Conservation (phyloP, 306 rosid species). For the Vigna angularis region DNA sequence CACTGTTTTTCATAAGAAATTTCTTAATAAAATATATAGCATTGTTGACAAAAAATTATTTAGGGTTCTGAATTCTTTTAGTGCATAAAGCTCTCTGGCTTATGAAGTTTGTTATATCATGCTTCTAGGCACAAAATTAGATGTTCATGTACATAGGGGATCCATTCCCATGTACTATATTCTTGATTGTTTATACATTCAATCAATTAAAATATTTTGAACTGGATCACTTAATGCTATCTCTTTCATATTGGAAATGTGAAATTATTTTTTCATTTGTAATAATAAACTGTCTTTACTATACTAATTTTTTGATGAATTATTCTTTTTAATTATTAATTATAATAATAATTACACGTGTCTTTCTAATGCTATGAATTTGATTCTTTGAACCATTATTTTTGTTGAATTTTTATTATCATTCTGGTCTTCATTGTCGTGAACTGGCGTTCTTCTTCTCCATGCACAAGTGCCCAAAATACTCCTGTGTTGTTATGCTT, state of each 20-base stretch:
- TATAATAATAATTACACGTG: constrained; percentile 5
- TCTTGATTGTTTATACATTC: not conserved
- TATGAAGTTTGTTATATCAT: constrained; percentile 30
- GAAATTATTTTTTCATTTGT: constrained; percentile 9
- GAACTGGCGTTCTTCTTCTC: constrained; percentile 8
- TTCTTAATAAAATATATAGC: not conserved
- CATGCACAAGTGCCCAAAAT: constrained; percentile 23
- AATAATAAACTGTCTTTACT: not conserved
- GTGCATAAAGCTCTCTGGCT: constrained; percentile 29
- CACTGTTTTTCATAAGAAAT: constrained; percentile 2
- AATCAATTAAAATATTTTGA: constrained; percentile 35
- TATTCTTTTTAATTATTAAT: constrained; percentile 5
- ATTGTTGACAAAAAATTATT: constrained; percentile 18
- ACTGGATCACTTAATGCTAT: not conserved
- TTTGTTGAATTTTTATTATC: constrained; percentile 20
- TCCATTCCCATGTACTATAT: constrained; percentile 16
- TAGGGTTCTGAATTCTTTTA: constrained; percentile 23
- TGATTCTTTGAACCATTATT: constrained; percentile 12
- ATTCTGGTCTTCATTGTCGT: constrained; percentile 21
- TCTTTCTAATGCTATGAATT: constrained; percentile 30
- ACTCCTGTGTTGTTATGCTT: constrained; percentile 31
- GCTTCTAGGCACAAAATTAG: constrained; percentile 1
- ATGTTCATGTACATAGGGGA: not conserved
- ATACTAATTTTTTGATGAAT: not conserved
- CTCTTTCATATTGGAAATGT: not conserved